Evolutionary conservation across 2,329 filamentous ascomycete genomes (phyloP).

Genomic region (Leptographium galeiforme): DNA sequence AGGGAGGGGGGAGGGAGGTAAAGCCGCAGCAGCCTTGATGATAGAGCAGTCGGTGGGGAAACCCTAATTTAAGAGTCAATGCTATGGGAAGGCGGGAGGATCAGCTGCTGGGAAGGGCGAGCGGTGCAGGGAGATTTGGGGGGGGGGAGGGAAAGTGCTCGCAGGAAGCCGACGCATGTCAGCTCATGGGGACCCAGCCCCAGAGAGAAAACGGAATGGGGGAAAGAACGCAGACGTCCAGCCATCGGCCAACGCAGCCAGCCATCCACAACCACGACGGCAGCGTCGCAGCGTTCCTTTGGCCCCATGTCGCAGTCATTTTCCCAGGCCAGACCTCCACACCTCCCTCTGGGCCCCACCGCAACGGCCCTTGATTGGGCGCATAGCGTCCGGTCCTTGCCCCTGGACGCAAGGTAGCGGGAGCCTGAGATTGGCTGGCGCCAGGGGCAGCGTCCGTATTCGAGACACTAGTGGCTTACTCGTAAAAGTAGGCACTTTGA

Average conservation of each 20-base stretch:
- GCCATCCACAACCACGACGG: conserved; percentile 1
- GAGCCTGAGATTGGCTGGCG: conserved; percentile 1
- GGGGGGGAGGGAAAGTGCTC: background rate
- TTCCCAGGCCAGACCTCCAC: background rate
- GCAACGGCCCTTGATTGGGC: background rate
- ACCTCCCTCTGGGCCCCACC: background rate
- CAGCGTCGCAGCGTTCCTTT: background rate
- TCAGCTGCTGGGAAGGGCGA: background rate
- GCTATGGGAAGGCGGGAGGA: background rate
- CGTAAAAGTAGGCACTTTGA: background rate
- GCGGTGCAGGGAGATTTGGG: background rate
- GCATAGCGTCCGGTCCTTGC: background rate
- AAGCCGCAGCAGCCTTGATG: background rate
- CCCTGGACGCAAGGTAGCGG: background rate
- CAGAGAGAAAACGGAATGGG: background rate
- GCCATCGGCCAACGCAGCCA: background rate
- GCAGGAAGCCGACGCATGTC: background rate
- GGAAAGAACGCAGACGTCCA: background rate
- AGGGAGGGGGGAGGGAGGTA: background rate
- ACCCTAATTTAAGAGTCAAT: conserved; percentile 6
- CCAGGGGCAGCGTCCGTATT: background rate
- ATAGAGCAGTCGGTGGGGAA: background rate
- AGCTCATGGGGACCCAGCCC: background rate
- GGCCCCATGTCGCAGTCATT: background rate
- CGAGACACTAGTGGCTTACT: background rate